These are phyloP conservation scores for Penicillium sp. DNA, from an alignment of 2,329 filamentous ascomycete species.

Conservation along the genomic window DNA sequence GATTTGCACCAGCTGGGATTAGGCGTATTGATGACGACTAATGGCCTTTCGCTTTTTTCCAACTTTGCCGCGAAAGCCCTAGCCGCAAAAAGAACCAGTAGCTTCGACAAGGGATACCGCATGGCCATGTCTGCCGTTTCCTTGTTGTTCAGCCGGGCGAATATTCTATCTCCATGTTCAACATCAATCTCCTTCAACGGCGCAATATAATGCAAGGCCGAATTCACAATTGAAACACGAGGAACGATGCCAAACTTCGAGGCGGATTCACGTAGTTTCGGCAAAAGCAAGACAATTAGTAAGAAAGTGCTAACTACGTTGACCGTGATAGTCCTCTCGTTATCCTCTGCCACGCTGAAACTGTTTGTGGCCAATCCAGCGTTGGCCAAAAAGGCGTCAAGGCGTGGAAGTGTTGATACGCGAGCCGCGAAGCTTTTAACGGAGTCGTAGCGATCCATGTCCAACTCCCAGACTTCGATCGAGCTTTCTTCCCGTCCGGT, in stretches of 20 bases:
- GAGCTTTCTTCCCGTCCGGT: conserved; percentile 2
- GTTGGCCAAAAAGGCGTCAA: conserved; percentile 37
- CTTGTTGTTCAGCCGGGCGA: conserved; percentile 13
- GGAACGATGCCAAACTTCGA: conserved; percentile 13
- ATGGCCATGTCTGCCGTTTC: conserved; percentile 13
- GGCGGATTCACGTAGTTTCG: conserved; percentile 42
- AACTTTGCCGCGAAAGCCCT: conserved; percentile 12
- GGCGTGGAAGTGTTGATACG: conserved; percentile 24
- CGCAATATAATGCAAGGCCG: conserved; percentile 19
- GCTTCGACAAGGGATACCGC: conserved; percentile 19
- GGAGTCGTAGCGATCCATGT: conserved; percentile 32
- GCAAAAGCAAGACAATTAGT: conserved; percentile 47
- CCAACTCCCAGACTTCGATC: conserved; percentile 31
- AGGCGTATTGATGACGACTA: conserved; percentile 40
- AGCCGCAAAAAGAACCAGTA: conserved; percentile 18
- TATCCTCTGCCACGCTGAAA: conserved; percentile 30
- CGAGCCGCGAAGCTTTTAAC: conserved; percentile 33
- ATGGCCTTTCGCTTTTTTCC: neutral
- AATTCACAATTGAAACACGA: conserved; percentile 18
- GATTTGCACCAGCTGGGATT: conserved; percentile 47
- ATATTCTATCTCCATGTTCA: conserved; percentile 7
- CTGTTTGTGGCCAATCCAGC: conserved; percentile 47
- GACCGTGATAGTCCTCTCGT: conserved; percentile 12
- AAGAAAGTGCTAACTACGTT: conserved; percentile 52
- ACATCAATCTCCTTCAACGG: conserved; percentile 12